These are phyloP conservation scores for Cerioporus squamosus DNA, from an alignment of 1,284 basidiomycete species.

Conservation along the genomic window DNA sequence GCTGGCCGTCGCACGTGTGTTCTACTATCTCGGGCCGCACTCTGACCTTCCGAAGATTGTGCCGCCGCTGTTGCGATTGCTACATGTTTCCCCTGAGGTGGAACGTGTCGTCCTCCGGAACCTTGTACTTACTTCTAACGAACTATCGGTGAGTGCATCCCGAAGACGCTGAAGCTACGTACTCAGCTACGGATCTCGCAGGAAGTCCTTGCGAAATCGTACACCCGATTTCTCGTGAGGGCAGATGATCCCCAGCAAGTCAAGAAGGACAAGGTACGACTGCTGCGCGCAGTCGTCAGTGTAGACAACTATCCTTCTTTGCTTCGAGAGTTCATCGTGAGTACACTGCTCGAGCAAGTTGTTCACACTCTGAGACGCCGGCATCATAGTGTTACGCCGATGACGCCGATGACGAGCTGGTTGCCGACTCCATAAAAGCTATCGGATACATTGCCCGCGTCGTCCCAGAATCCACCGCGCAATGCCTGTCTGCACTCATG, in stretches of 20 bases:
- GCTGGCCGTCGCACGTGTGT: slow-evolving; percentile 69
- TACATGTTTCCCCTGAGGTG: slow-evolving; percentile 67
- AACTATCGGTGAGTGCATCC: slow-evolving; percentile 57
- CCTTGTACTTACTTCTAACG: slow-evolving; percentile 63
- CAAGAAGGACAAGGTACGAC: slow-evolving; percentile 76
- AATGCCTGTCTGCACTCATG: slow-evolving; percentile 79
- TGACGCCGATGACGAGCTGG: slow-evolving; percentile 72
- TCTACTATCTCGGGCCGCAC: slow-evolving; percentile 75
- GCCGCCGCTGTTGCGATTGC: slow-evolving; percentile 70
- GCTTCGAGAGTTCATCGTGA: slow-evolving; percentile 82
- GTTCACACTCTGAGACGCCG: background rate
- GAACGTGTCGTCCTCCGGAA: slow-evolving; percentile 78
- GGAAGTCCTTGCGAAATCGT: slow-evolving; percentile 58
- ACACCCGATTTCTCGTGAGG: slow-evolving; percentile 71
- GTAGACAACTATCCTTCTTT: slow-evolving; percentile 71
- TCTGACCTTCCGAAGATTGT: slow-evolving; percentile 60
- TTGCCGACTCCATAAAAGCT: slow-evolving; percentile 73
- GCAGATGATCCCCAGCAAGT: slow-evolving; percentile 65
- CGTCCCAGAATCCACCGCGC: slow-evolving; percentile 68
- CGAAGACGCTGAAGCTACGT: background rate
- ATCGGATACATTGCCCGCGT: slow-evolving; percentile 76
- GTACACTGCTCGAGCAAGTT: slow-evolving; percentile 27
- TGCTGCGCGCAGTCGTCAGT: slow-evolving; percentile 68
- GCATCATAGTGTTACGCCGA: slow-evolving; percentile 71
- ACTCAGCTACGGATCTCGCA: background rate